Evolutionary conservation across 176 grass and related monocot species (phyloP), one percentile per base, ranked within the genome.

Genomic region (Carex myosuroides): DNA sequence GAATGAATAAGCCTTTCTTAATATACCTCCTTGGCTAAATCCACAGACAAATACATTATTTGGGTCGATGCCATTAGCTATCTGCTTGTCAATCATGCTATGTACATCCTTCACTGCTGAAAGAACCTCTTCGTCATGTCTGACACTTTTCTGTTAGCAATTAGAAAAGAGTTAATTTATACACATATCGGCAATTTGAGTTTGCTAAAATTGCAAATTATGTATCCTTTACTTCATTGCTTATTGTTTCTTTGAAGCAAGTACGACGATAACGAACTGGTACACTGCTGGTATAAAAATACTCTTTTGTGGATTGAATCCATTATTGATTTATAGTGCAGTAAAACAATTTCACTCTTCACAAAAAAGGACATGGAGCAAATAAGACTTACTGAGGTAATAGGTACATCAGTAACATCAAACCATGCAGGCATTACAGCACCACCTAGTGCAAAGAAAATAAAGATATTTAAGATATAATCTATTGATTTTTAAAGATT

Each of bases 61-160:
- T 52, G 93, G 93, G 80, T 78, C 89, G 56, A 99, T 79, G 9
- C 92, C 92, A 29, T 61, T 86, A 4, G 91, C 83, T 41, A 99
- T 79, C 74, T 95, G 90, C 58, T 81, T 93, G 73, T 98, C 88
- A 81, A 99, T 95, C 93, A 95, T 95, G 16, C 86, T 84, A 84
- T 95, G 96, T 50, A 99, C 96, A 69, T 91, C 91, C 53, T 95
- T 85, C 64, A 99, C 93, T 54, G 93, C 96, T 83, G 89, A 92
- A 16, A 93, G 88, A 83, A 95, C 89, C 53, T 89, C 91, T 4
- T 59, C 64, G 6, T 95, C 93, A 85, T 93, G 86, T 88, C 81
- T 83, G 21, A 30, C 41, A 22, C 81, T 83, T 83, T 83, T 8
- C 81, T 83, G 61, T 53, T 63, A n/a, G 6, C 29, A 59, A 65